A percentile compares a stretch with the other conserved stretches of the same genome.
phyloP scores from a whole-genome alignment of 78 protist genomes.

The Polysphondylium violaceum region DNA sequence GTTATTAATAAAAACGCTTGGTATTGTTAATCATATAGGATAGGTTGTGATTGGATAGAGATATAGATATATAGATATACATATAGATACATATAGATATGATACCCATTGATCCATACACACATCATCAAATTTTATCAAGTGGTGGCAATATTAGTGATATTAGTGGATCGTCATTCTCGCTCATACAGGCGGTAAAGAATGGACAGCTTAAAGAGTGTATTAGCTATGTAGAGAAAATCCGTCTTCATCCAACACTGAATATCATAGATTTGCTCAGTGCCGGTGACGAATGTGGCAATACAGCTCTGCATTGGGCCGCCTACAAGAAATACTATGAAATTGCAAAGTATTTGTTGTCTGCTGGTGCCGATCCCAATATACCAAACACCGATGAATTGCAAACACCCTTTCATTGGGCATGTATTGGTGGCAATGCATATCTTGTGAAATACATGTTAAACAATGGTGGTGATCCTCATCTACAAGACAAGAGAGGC shows the following conservation, averaged over 20 bases:
- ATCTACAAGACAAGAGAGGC: slow-evolving; percentile 54
- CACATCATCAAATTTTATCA: too few species aligned
- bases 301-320: slow-evolving; percentile 85
- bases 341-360: slow-evolving; percentile 74
- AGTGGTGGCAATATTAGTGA: too few species aligned
- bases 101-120: too few species aligned
- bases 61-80: too few species aligned
- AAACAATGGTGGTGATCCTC: slow-evolving; percentile 70
- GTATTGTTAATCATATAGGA: too few species aligned
- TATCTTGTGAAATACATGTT: slow-evolving; percentile 57
- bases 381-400: slow-evolving; percentile 30
- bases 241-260: slow-evolving; percentile 18
- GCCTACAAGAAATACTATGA: slow-evolving; percentile 54
- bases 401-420: slow-evolving; percentile 83
- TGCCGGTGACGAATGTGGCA: slow-evolving; percentile 59
- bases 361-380: slow-evolving; percentile 74
- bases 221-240: slow-evolving; percentile 36
- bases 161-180: slow-evolving; percentile 29
- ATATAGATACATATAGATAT: too few species aligned
- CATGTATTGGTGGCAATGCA: slow-evolving; percentile 71
- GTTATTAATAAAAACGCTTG: too few species aligned
- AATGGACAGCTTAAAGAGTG: slow-evolving; percentile 63
- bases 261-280: slow-evolving; percentile 2
- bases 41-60: too few species aligned
- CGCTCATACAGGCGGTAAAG: slow-evolving; percentile 39